These are phyloP conservation scores for Russula compacta DNA, from an alignment of 768 basidiomycete genomes.

Conservation along the genomic window DNA sequence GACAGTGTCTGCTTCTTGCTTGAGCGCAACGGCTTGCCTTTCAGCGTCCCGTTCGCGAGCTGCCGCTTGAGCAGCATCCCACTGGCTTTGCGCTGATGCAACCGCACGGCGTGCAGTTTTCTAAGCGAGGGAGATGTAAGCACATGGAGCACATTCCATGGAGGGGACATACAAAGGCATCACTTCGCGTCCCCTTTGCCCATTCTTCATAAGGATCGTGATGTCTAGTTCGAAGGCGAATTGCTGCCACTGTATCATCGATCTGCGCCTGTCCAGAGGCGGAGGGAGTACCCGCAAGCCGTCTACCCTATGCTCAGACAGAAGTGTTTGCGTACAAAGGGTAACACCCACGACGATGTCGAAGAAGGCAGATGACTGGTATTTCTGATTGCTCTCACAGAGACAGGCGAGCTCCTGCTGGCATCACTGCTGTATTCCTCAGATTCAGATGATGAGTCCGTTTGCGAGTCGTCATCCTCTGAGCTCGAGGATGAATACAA, in stretches of 20 bases:
- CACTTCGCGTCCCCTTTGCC: conserved; percentile 39
- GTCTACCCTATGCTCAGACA: conserved; percentile 3
- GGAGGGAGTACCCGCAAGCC: not conserved
- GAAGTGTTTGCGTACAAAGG: not conserved
- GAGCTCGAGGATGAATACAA: conserved; percentile 5
- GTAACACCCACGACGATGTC: conserved; percentile 7
- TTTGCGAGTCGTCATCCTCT: not conserved
- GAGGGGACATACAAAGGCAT: conserved; percentile 34
- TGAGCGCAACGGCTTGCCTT: conserved; percentile 33
- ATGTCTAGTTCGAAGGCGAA: conserved; percentile 35
- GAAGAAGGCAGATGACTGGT: not conserved
- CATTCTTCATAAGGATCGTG: conserved; percentile 43
- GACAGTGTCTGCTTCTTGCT: conserved; percentile 46
- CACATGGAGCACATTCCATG: not conserved
- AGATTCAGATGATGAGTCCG: conserved; percentile 5
- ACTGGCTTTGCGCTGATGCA: conserved; percentile 17
- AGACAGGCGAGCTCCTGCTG: not conserved
- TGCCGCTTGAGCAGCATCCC: conserved; percentile 14
- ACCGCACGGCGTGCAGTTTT: conserved; percentile 32
- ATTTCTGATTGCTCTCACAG: not conserved
- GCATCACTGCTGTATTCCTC: conserved; percentile 6
- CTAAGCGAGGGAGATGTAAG: conserved; percentile 21
- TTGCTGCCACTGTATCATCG: conserved; percentile 39
- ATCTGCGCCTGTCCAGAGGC: conserved; percentile 27
- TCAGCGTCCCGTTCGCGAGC: conserved; percentile 22